phyloP scores from a whole-genome alignment of 495 filamentous ascomycete genomes.

The Neurospora sp. region DNA sequence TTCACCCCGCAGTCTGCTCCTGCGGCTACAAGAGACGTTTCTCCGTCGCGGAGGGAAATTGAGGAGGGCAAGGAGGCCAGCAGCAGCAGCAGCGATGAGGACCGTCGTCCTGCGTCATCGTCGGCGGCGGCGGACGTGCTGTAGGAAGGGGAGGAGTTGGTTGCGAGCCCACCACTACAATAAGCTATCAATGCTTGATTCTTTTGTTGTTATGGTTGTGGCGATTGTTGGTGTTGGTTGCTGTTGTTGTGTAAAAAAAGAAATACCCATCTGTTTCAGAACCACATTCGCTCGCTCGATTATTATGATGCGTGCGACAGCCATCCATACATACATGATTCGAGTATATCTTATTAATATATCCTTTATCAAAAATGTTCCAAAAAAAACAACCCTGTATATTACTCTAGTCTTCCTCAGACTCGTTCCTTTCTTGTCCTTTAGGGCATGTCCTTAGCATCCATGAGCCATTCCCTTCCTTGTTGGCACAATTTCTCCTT shows the following conservation, averaged over 20 bases:
- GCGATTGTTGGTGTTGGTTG: not conserved
- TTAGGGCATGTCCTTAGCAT: not conserved
- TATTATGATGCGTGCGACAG: not conserved
- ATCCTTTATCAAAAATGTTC: not conserved
- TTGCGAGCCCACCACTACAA: constrained; percentile 30
- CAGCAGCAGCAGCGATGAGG: not conserved
- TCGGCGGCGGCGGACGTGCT: not conserved
- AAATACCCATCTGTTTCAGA: not conserved
- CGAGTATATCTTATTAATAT: not conserved
- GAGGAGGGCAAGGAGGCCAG: constrained; percentile 10
- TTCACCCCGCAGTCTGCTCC: constrained; percentile 34
- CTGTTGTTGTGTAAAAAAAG: not conserved
- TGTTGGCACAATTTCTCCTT: not conserved
- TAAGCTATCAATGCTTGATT: constrained; percentile 25
- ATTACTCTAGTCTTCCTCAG: not conserved
- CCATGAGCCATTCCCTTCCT: not conserved
- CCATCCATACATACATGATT: not conserved
- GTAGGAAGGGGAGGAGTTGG: constrained; percentile 18
- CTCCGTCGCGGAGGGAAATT: constrained; percentile 1
- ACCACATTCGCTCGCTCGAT: not conserved
- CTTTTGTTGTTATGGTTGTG: not conserved
- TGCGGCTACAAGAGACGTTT: constrained; percentile 18
- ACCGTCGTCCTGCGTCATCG: not conserved
- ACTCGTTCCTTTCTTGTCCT: not conserved
- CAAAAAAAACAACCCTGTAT: not conserved